Evolutionary conservation across 1,284 basidiomycete genomes (phyloP).

Genomic region (Apiotrichum gracile): DNA sequence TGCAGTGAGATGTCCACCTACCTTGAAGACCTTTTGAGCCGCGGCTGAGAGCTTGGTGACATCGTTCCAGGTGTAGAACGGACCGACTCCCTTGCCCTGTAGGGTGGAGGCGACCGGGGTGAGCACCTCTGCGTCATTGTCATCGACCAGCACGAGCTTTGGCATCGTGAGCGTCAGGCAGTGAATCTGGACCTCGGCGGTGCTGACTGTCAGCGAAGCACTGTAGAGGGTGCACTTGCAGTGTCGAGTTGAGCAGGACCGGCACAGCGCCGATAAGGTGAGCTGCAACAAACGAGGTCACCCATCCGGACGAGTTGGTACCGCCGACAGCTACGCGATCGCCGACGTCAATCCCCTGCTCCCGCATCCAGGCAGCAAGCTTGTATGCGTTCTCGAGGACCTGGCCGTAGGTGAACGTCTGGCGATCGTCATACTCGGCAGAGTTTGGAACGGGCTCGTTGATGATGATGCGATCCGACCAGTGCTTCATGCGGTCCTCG

Average conservation of each 20-base stretch:
- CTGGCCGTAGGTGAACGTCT: conserved; percentile 27
- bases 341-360: conserved; percentile 25
- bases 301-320: conserved; percentile 31
- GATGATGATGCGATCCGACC: conserved; percentile 25
- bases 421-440: conserved; percentile 4
- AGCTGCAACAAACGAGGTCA: conserved; percentile 29
- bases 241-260: conserved; percentile 36
- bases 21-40: background rate
- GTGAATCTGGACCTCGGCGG: conserved; percentile 21
- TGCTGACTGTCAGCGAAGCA: background rate
- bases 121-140: conserved; percentile 23
- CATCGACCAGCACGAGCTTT: conserved; percentile 30
- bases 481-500: conserved; percentile 16
- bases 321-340: conserved; percentile 36
- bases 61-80: conserved; percentile 10
- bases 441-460: conserved; percentile 12
- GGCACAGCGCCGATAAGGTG: conserved; percentile 38
- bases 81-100: background rate
- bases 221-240: conserved; percentile 23
- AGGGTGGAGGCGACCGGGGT: conserved; percentile 5
- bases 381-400: conserved; percentile 18
- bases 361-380: conserved; percentile 31
- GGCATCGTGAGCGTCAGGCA: conserved; percentile 27
- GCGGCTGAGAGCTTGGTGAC: background rate
- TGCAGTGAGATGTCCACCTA: background rate